phyloP scores from a whole-genome alignment of 1,139 yeast species.

The Yamadazyma atmosphaerica region DNA sequence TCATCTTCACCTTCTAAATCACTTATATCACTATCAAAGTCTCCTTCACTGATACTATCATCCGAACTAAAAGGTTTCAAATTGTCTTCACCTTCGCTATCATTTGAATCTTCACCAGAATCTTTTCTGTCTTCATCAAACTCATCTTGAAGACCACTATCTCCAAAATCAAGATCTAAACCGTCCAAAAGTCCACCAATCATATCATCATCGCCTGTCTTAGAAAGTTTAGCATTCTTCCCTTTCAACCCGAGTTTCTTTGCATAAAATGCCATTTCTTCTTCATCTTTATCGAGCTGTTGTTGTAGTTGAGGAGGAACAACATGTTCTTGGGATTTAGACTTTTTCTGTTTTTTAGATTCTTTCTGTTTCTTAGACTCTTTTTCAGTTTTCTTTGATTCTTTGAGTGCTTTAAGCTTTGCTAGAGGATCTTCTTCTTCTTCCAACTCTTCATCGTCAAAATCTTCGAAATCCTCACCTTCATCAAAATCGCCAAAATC shows the following conservation, averaged over 20 bases:
- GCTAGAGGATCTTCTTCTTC: slow-evolving; percentile 39
- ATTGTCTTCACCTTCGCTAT: slow-evolving; percentile 45
- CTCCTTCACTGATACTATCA: slow-evolving; percentile 42
- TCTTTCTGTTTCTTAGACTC: slow-evolving; percentile 13
- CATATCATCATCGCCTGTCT: slow-evolving; percentile 62
- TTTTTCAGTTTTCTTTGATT: slow-evolving; percentile 17
- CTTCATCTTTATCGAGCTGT: slow-evolving; percentile 61
- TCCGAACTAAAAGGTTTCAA: slow-evolving; percentile 32
- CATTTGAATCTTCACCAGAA: slow-evolving; percentile 10
- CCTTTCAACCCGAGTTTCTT: slow-evolving; percentile 74
- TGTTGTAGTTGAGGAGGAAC: slow-evolving; percentile 41
- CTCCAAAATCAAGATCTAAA: slow-evolving; percentile 57
- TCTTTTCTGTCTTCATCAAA: slow-evolving; percentile 12
- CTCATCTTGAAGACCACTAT: slow-evolving; percentile 11
- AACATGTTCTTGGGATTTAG: slow-evolving; percentile 10
- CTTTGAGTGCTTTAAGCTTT: slow-evolving; percentile 44
- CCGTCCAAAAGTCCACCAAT: slow-evolving; percentile 79
- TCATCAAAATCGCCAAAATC: neutral
- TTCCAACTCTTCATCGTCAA: slow-evolving; percentile 6
- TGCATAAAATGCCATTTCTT: slow-evolving; percentile 81
- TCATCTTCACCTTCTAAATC: slow-evolving; percentile 26
- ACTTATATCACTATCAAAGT: slow-evolving; percentile 21
- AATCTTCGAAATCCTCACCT: neutral
- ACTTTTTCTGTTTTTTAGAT: slow-evolving; percentile 6
- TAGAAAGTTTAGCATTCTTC: slow-evolving; percentile 40